phyloP scores from a whole-genome alignment of 2,329 filamentous ascomycete genomes.

The Fonsecaea multimorphosa region DNA sequence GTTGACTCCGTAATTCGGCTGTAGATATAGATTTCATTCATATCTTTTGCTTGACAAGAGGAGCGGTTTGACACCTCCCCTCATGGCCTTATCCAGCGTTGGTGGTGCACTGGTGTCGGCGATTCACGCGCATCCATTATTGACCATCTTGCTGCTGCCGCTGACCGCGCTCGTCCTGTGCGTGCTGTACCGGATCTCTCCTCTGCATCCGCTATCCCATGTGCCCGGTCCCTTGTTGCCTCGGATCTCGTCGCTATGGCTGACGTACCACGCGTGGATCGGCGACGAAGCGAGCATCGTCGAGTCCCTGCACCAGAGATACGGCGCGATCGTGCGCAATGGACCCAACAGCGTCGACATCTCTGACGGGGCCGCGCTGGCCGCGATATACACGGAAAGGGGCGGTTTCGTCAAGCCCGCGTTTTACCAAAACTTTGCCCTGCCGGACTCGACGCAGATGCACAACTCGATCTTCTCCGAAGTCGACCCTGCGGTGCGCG shows the following conservation, averaged over 20 bases:
- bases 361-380: conserved; percentile 53
- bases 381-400: conserved; percentile 58
- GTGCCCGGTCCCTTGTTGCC: conserved; percentile 49
- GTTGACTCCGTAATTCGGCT: not conserved
- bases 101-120: conserved; percentile 16
- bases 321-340: conserved; percentile 47
- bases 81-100: conserved; percentile 26
- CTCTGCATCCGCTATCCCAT: conserved; percentile 48
- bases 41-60: not conserved
- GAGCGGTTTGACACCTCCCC: not conserved
- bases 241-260: conserved; percentile 45
- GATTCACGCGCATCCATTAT: conserved; percentile 20
- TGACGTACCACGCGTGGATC: conserved; percentile 44
- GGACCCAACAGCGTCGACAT: conserved; percentile 52
- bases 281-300: conserved; percentile 45
- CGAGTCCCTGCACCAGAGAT: conserved; percentile 44
- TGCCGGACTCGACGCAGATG: conserved; percentile 51
- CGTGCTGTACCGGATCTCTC: conserved; percentile 45
- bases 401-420: conserved; percentile 61
- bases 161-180: conserved; percentile 26
- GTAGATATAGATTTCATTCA: not conserved
- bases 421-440: conserved; percentile 63
- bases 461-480: conserved; percentile 59
- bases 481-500: conserved; percentile 49
- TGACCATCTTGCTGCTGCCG: conserved; percentile 27